A percentile compares a stretch with the other conserved stretches of the same genome.
phyloP scores from a whole-genome alignment of 2,329 filamentous ascomycete genomes.

The Helotiales sp. region DNA sequence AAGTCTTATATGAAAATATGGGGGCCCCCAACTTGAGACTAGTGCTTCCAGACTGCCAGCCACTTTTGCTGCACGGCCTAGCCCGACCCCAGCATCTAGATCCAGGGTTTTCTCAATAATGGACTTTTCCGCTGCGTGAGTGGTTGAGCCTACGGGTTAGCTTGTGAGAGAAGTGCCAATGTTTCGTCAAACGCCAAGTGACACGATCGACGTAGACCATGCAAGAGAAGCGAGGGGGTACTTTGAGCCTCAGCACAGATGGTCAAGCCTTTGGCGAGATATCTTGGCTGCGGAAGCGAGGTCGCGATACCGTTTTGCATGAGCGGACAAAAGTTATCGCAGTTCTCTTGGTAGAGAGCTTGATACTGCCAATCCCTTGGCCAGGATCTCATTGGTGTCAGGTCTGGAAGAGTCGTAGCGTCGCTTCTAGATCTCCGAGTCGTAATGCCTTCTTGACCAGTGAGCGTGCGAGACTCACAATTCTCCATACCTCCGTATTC shows the following conservation, averaged over 20 bases:
- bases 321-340: background rate
- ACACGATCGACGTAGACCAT: slow-evolving; percentile 21
- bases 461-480: background rate
- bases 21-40: slow-evolving; percentile 12
- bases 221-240: slow-evolving; percentile 1
- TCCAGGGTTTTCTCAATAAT: slow-evolving; percentile 3
- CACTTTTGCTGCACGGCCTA: slow-evolving; percentile 17
- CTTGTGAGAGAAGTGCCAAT: slow-evolving; percentile 26
- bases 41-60: background rate
- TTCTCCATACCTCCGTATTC: background rate
- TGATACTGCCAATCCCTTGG: slow-evolving; percentile 26
- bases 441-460: background rate
- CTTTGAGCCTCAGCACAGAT: slow-evolving; percentile 23
- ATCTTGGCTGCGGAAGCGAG: slow-evolving; percentile 27
- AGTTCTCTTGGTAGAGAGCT: slow-evolving; percentile 18
- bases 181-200: slow-evolving; percentile 32
- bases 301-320: slow-evolving; percentile 23
- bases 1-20: slow-evolving; percentile 28
- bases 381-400: slow-evolving; percentile 4
- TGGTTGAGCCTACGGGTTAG: slow-evolving; percentile 3
- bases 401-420: slow-evolving; percentile 10
- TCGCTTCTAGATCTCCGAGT: slow-evolving; percentile 1
- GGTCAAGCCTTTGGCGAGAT: slow-evolving; percentile 12
- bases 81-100: slow-evolving; percentile 14
- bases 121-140: background rate